Percentiles rank a stretch among this genome's conserved stretches.
Conservation (phyloP, 257 asterid species). For the Capsicum rhomboideum region DNA sequence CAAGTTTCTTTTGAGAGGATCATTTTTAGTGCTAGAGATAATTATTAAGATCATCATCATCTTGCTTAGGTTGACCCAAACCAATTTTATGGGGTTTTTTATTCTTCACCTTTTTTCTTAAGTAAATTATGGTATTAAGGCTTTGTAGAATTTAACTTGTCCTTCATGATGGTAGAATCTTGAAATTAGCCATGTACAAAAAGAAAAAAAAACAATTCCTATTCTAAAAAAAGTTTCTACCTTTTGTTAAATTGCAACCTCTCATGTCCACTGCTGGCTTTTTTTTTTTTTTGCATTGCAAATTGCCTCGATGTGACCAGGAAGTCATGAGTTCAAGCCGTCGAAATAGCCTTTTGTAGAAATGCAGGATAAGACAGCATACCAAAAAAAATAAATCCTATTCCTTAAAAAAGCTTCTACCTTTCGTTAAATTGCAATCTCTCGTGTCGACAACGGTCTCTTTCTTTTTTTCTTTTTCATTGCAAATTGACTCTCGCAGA, state of each 20-base stretch:
- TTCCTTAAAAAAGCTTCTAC: too few species aligned
- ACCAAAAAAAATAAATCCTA: too few species aligned
- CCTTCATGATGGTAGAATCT: constrained; percentile 29
- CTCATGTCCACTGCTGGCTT: constrained; percentile 13
- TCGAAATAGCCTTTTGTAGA: too few species aligned
- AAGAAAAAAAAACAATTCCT: constrained; percentile 14
- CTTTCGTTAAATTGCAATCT: too few species aligned
- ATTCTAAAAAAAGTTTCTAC: constrained; percentile 16
- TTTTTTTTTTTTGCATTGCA: neutral
- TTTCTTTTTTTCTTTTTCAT: too few species aligned
- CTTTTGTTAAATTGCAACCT: neutral
- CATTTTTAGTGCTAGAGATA: constrained; percentile 27
- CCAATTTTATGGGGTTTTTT: constrained; percentile 25
- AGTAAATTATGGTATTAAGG: constrained; percentile 1
- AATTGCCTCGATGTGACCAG: neutral
- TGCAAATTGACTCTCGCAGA: too few species aligned
- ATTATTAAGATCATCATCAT: constrained; percentile 7
- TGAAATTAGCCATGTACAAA: constrained; percentile 45
- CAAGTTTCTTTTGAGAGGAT: constrained; percentile 24
- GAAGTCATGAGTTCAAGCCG: too few species aligned
- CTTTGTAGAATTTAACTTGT: constrained; percentile 15
- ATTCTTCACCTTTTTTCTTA: neutral
- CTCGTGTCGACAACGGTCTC: too few species aligned
- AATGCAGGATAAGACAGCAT: too few species aligned
- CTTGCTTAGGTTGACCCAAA: constrained; percentile 34